Evolutionary conservation across 2,329 filamentous ascomycete species (phyloP).

Genomic region (Zelopaecilomyces penicillatus): DNA sequence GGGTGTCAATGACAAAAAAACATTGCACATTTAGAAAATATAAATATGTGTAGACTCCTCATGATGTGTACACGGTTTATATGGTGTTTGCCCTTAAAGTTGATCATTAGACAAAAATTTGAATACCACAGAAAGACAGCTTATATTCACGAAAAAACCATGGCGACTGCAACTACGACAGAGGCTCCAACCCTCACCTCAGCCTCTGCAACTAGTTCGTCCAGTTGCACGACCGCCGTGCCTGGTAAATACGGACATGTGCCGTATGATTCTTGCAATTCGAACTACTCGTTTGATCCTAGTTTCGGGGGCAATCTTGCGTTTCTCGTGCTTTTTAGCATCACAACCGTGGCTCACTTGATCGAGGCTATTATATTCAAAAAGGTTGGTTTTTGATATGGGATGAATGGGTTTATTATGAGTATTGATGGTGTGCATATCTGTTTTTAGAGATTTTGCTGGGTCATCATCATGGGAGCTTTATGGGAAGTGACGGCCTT

Average conservation of each 20-base stretch:
- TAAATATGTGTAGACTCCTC: no score
- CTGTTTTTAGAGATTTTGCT: conserved; percentile 21
- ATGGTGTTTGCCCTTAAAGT: no score
- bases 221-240: conserved; percentile 22
- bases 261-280: conserved; percentile 23
- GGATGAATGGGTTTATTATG: neutral
- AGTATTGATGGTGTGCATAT: neutral
- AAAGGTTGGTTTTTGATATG: conserved; percentile 15
- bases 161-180: no score
- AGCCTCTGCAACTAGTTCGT: neutral
- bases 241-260: conserved; percentile 24
- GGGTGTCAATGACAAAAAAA: no score
- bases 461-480: conserved; percentile 32
- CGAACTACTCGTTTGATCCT: conserved; percentile 24
- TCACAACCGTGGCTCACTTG: conserved; percentile 19
- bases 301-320: conserved; percentile 25
- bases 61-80: no score
- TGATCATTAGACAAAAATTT: no score
- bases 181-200: conserved; percentile 18
- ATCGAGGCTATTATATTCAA: conserved; percentile 21
- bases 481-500: conserved; percentile 33
- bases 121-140: no score
- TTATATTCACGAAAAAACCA: no score
- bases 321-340: conserved; percentile 23
- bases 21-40: no score